A percentile compares a stretch with the other conserved stretches of the same genome.
These are phyloP conservation scores for Silene uniflora DNA, from an alignment of 148 eudicot species.

Conservation along the genomic window DNA sequence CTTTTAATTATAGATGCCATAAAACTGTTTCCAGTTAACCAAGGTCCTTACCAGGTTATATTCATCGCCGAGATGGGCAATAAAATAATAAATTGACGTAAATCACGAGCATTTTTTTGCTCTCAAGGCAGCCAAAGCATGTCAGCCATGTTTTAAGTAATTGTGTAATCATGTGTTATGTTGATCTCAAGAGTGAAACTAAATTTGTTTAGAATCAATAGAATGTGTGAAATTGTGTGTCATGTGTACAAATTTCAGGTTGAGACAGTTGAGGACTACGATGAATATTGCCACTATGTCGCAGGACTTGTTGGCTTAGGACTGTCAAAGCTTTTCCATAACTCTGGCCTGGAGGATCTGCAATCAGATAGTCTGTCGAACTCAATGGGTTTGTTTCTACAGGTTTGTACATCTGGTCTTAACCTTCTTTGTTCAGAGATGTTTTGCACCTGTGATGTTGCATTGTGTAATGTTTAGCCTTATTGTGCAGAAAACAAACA, in stretches of 20 bases:
- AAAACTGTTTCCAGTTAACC: no score
- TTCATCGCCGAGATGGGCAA: no score
- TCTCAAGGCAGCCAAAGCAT: no score
- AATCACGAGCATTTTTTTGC: no score
- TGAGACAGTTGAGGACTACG: slow-evolving; percentile 78
- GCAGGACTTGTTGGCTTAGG: slow-evolving; percentile 96
- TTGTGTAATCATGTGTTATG: no score
- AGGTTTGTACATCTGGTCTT: slow-evolving; percentile 42
- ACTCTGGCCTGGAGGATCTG: slow-evolving; percentile 71
- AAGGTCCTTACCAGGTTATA: no score
- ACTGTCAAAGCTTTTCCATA: slow-evolving; percentile 87
- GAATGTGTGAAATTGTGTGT: no score
- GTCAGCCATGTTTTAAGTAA: no score
- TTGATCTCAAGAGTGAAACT: no score
- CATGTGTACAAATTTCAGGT: slow-evolving; percentile 43
- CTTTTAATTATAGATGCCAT: no score
- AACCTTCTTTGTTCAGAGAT: background rate
- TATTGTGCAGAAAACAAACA: slow-evolving; percentile 73
- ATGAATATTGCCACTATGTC: slow-evolving; percentile 91
- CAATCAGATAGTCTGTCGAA: slow-evolving; percentile 63
- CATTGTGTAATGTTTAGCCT: slow-evolving; percentile 6
- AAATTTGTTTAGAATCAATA: no score
- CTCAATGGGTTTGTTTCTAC: slow-evolving; percentile 94
- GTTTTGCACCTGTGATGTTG: background rate
- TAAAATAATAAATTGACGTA: no score